These are phyloP conservation scores for Ustilago trichophora DNA, from an alignment of 1,284 basidiomycete species.

Conservation along the genomic window DNA sequence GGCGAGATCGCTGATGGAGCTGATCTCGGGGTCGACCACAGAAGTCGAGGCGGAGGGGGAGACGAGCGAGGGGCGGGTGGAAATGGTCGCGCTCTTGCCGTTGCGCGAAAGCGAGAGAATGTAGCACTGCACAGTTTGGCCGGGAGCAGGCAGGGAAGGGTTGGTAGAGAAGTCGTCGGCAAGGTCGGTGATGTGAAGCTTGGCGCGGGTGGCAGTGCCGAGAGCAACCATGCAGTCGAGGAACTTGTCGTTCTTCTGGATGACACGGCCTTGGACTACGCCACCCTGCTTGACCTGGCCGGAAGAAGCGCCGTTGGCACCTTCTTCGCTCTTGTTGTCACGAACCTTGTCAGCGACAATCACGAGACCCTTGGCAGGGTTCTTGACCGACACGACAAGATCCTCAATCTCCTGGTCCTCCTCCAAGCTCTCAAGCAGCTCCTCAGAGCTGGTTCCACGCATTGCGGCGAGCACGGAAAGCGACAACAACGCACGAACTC, in stretches of 20 bases:
- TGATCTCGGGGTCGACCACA: slow-evolving; percentile 69
- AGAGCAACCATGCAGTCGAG: slow-evolving; percentile 47
- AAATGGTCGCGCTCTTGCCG: slow-evolving; percentile 31
- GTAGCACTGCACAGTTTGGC: slow-evolving; percentile 76
- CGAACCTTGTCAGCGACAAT: slow-evolving; percentile 69
- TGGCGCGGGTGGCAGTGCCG: slow-evolving; percentile 37
- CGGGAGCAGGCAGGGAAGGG: slow-evolving; percentile 74
- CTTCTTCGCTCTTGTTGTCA: slow-evolving; percentile 5
- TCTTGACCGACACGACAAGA: slow-evolving; percentile 88
- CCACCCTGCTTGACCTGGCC: slow-evolving; percentile 33
- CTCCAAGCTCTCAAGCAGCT: slow-evolving; percentile 76
- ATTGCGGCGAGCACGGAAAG: slow-evolving; percentile 87
- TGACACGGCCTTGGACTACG: slow-evolving; percentile 43
- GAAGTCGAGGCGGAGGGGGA: slow-evolving; percentile 8
- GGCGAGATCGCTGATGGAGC: slow-evolving; percentile 70
- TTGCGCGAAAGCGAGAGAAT: slow-evolving; percentile 75
- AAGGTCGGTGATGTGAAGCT: slow-evolving; percentile 73
- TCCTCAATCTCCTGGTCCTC: slow-evolving; percentile 79
- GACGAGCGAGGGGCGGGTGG: slow-evolving; percentile 38
- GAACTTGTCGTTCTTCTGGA: slow-evolving; percentile 33
- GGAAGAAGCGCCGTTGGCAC: slow-evolving; percentile 4
- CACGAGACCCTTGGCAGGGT: slow-evolving; percentile 84
- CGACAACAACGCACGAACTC: slow-evolving; percentile 82
- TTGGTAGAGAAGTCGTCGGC: slow-evolving; percentile 76
- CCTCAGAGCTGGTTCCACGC: slow-evolving; percentile 75